Evolutionary conservation across 176 grass and related monocot species (phyloP).

Genomic region (Rhynchospora tenuis): DNA sequence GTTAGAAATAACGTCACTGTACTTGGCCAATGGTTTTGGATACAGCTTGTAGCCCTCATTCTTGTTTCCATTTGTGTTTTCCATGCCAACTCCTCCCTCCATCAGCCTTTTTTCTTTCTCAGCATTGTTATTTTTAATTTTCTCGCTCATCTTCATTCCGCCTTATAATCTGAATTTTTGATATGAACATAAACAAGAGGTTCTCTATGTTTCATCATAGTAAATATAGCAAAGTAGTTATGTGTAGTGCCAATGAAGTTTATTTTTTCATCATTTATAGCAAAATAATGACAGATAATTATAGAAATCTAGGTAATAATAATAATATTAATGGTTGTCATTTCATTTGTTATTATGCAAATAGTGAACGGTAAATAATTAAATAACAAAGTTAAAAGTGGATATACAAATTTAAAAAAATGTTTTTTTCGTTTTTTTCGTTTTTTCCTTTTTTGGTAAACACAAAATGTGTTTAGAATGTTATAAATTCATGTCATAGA

Average conservation of each 20-base stretch:
- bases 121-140: neutral
- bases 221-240: conserved; percentile 12
- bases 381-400: neutral
- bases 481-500: neutral
- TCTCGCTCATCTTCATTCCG: neutral
- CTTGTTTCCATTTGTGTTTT: neutral
- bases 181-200: neutral
- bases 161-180: neutral
- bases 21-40: conserved; percentile 33
- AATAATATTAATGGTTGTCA: conserved; percentile 3
- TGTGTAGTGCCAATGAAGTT: neutral
- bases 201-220: neutral
- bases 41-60: conserved; percentile 12
- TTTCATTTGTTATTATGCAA: conserved; percentile 10
- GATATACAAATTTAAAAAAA: neutral
- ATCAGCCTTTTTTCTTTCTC: conserved; percentile 3
- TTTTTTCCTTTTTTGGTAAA: neutral
- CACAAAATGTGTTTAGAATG: neutral
- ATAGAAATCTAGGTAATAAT: neutral
- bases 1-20: conserved; percentile 31
- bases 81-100: neutral
- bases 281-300: neutral
- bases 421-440: neutral
- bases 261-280: neutral
- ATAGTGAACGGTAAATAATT: neutral